Conservation (phyloP, 2,329 filamentous ascomycete genomes). For the Sporothrix inflata region DNA sequence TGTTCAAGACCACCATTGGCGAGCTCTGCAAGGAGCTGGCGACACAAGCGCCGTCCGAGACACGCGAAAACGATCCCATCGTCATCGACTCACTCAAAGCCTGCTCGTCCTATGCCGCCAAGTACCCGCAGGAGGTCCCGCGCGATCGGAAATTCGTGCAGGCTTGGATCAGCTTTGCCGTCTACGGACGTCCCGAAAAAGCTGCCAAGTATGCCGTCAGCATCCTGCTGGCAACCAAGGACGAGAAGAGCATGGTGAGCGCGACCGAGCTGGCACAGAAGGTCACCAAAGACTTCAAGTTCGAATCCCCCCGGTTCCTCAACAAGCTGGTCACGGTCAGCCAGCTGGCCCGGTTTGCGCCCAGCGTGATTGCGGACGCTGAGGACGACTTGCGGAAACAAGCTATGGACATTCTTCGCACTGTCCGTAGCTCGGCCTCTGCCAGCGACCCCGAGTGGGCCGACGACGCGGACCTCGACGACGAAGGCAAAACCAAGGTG, state of each 20-base stretch:
- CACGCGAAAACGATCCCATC: slow-evolving; percentile 67
- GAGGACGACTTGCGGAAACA: slow-evolving; percentile 80
- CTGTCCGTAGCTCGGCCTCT: slow-evolving; percentile 57
- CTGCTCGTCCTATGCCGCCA: slow-evolving; percentile 86
- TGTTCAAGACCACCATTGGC: slow-evolving; percentile 90
- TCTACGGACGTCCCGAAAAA: slow-evolving; percentile 77
- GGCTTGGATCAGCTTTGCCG: slow-evolving; percentile 79
- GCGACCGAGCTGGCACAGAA: slow-evolving; percentile 81
- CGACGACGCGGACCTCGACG: slow-evolving; percentile 68
- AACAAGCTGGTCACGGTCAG: slow-evolving; percentile 72
- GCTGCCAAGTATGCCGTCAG: slow-evolving; percentile 93
- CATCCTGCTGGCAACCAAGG: slow-evolving; percentile 75
- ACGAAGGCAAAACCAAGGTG: slow-evolving; percentile 81
- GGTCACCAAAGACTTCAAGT: slow-evolving; percentile 73
- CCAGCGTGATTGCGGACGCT: slow-evolving; percentile 71
- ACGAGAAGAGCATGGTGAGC: slow-evolving; percentile 77
- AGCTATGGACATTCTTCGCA: slow-evolving; percentile 72
- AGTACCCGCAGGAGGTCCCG: slow-evolving; percentile 81
- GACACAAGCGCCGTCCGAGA: slow-evolving; percentile 74
- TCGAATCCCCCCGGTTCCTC: slow-evolving; percentile 74
- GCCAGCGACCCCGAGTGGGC: slow-evolving; percentile 58
- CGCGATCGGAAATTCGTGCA: slow-evolving; percentile 79
- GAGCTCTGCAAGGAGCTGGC: slow-evolving; percentile 87
- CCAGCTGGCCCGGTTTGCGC: slow-evolving; percentile 75
- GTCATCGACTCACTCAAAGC: slow-evolving; percentile 93